Conservation (phyloP, 1,139 yeast genomes). For the Nakaseomyces delphensis region DNA sequence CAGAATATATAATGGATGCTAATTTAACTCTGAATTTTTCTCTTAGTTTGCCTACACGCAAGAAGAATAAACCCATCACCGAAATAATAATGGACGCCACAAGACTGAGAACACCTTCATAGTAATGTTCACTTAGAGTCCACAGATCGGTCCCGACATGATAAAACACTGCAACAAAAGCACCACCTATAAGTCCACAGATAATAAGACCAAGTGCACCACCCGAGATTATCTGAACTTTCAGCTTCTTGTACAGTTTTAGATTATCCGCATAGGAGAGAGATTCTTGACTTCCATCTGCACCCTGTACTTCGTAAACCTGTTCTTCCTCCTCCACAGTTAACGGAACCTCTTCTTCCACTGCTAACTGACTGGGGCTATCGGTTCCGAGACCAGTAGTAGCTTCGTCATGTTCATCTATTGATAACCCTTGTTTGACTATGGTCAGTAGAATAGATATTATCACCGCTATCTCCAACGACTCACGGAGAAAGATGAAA, state of each 20-base stretch:
- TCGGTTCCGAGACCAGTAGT: background rate
- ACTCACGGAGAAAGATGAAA: constrained; percentile 83
- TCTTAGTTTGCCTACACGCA: constrained; percentile 81
- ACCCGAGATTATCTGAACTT: constrained; percentile 75
- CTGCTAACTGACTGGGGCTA: background rate
- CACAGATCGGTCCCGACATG: constrained; percentile 73
- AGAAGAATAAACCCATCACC: constrained; percentile 85
- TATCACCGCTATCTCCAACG: constrained; percentile 82
- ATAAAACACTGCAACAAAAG: constrained; percentile 79
- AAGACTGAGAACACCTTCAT: constrained; percentile 85
- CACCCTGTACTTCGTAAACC: constrained; percentile 12
- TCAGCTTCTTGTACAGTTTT: constrained; percentile 49
- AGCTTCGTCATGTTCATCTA: constrained; percentile 17
- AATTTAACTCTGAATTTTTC: constrained; percentile 89
- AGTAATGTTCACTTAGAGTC: constrained; percentile 78
- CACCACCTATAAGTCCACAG: constrained; percentile 74
- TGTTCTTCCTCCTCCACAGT: constrained; percentile 28
- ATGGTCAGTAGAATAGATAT: constrained; percentile 85
- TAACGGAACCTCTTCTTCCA: constrained; percentile 9
- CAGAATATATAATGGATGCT: constrained; percentile 58
- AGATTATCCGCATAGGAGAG: constrained; percentile 14
- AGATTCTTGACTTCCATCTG: constrained; percentile 12
- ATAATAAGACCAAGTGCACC: constrained; percentile 59
- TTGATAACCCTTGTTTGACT: constrained; percentile 53
- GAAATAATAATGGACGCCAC: constrained; percentile 80